Base-by-base conservation (phyloP, 495 filamentous ascomycete genomes). In the Aspergillus carlsbadensis region DNA sequence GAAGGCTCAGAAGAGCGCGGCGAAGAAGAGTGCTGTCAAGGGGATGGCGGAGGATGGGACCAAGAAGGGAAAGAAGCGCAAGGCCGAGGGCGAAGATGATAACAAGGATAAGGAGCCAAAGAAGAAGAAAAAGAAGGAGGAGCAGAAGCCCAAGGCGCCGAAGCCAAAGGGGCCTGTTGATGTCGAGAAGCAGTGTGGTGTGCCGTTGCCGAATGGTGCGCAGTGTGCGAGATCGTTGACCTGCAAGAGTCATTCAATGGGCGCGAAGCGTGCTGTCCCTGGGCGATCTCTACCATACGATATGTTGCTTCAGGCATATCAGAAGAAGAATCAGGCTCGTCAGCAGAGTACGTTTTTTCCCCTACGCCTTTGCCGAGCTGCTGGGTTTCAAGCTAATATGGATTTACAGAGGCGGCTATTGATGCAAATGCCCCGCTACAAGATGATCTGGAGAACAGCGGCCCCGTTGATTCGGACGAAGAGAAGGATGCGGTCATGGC, bases 291-390 rank as follows among this genome's bases (percentile, higher is more conserved):
- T 96, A 47, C 95, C 95, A 1, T 98, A 98, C 67, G 93, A 98
- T 70, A 91, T 94, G 84, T 76, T 98, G 22, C 81, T 98, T 20
- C 84, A 89, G 26, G 88, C 90, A 15, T 98, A 98, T 70, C 94
- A 98, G 76, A 97, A 97, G 80, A 96, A 96, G 79, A 98, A 98
- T 68, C 94, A 98, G 72, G 94, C 94, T 11, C 93, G 95, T 63
- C 89, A 94, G 75, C 93, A 97, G 68, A 95, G 89, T 92, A 81
- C 60, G 82, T 74, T 48, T 48, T 22, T 49, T 47, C 50, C 40
- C 36, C 6, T 24, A 46, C 20, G 43, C 31, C 34, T 21, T 29
- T 8, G 26, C 26, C 6, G 46, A 13, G 15, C 7, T 14, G 20
- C 26, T 50, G 47, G 7, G 13, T 50, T 7, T 40, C 41, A 42